Conservation (phyloP, 257 asterid species). For the Fraxinus pennsylvanica region DNA sequence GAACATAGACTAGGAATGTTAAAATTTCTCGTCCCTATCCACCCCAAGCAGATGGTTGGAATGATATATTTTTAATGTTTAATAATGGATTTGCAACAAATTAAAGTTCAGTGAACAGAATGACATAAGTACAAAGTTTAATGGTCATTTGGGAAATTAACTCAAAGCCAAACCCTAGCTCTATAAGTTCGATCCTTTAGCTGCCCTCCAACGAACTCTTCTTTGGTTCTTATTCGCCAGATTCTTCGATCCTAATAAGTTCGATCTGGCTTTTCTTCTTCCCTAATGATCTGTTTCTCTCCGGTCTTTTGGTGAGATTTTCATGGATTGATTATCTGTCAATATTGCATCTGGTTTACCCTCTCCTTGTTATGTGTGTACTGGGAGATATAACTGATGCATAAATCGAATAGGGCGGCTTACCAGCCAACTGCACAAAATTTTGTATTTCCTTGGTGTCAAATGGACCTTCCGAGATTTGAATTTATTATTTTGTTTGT, state of each 20-base stretch:
- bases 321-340: not conserved
- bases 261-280: not conserved
- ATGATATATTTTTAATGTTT: too few species aligned
- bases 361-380: slow-evolving; percentile 52
- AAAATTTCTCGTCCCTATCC: too few species aligned
- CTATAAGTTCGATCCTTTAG: not conserved
- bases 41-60: too few species aligned
- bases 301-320: not conserved
- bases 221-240: not conserved
- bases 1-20: too few species aligned
- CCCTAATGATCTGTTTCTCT: not conserved
- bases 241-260: not conserved
- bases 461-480: slow-evolving; percentile 64
- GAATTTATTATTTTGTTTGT: not conserved
- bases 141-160: too few species aligned
- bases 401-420: slow-evolving; percentile 51
- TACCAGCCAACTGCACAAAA: slow-evolving; percentile 81
- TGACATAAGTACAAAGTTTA: too few species aligned
- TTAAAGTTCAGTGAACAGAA: too few species aligned
- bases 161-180: not conserved
- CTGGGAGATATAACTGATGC: slow-evolving; percentile 81
- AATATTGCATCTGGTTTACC: slow-evolving; percentile 72
- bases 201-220: not conserved
- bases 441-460: slow-evolving; percentile 65
- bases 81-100: too few species aligned